A percentile compares a stretch with the other conserved stretches of the same genome.
Evolutionary conservation across 2,329 filamentous ascomycete genomes (phyloP).

Genomic region (Ilyonectria mors-panacis): DNA sequence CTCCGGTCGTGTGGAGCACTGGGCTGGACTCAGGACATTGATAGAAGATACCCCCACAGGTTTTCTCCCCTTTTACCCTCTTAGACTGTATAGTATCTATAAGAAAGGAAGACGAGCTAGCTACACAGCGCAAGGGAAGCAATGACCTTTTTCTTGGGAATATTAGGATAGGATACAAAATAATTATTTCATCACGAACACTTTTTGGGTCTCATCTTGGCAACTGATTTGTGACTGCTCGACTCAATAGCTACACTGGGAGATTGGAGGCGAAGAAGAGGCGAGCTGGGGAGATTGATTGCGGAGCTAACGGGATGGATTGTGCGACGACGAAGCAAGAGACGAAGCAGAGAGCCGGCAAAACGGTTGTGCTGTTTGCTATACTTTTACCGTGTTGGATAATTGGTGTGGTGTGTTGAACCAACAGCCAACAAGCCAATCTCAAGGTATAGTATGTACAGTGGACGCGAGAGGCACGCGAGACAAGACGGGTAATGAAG

Average conservation of each 20-base stretch:
- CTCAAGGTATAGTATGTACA: not conserved
- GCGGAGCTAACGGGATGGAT: not conserved
- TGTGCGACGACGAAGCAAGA: not conserved
- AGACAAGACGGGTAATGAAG: slow-evolving; percentile 1
- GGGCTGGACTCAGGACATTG: slow-evolving; percentile 52
- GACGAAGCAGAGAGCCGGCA: not conserved
- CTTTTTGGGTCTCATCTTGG: not conserved
- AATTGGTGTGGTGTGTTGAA: not conserved
- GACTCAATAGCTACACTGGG: not conserved
- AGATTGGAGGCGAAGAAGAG: not conserved
- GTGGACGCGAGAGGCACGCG: slow-evolving; percentile 17
- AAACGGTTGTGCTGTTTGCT: not conserved
- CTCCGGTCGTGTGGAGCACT: slow-evolving; percentile 44
- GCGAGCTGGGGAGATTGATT: not conserved
- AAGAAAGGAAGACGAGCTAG: slow-evolving; percentile 40
- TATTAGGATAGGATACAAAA: slow-evolving; percentile 35
- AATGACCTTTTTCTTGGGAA: slow-evolving; percentile 31
- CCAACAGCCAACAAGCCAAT: not conserved
- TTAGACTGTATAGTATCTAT: slow-evolving; percentile 48
- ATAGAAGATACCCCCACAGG: slow-evolving; percentile 52
- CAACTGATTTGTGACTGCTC: slow-evolving; percentile 1
- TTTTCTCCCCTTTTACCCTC: slow-evolving; percentile 42
- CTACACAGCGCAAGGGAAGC: slow-evolving; percentile 46
- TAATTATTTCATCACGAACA: slow-evolving; percentile 2
- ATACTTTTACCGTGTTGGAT: not conserved